A percentile compares a stretch with the other conserved stretches of the same genome.
Evolutionary conservation across 768 basidiomycete species (phyloP).

Genomic region (Imleria badia): DNA sequence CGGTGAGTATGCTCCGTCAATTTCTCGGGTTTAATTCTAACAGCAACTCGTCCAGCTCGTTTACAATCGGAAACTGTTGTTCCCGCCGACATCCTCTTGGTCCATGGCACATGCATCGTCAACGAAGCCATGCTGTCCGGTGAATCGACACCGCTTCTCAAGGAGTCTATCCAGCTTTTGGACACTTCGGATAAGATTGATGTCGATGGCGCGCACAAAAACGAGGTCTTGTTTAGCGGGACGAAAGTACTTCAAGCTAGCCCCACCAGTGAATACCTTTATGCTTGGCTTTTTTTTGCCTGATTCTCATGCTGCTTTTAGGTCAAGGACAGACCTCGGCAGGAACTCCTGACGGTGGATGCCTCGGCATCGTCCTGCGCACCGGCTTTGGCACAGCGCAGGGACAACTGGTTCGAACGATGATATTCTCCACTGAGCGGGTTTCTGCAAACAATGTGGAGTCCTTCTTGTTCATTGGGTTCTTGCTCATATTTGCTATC

Average conservation of each 20-base stretch:
- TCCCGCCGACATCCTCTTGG: conserved; percentile 90
- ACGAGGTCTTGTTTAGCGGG: conserved; percentile 88
- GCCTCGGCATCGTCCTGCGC: conserved; percentile 87
- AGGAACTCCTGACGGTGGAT: conserved; percentile 87
- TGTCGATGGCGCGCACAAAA: conserved; percentile 84
- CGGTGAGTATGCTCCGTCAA: conserved; percentile 45
- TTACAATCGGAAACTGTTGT: conserved; percentile 80
- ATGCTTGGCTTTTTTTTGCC: background rate
- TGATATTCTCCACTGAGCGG: conserved; percentile 98
- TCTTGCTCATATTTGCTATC: conserved; percentile 95
- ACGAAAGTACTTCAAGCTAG: conserved; percentile 94
- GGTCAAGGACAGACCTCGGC: conserved; percentile 39
- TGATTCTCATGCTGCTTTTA: conserved; percentile 3
- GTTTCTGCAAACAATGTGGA: conserved; percentile 96
- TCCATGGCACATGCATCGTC: conserved; percentile 92
- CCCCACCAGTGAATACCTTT: conserved; percentile 35
- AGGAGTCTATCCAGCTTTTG: conserved; percentile 89
- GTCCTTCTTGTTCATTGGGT: conserved; percentile 96
- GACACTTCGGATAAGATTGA: conserved; percentile 75
- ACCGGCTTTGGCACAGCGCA: conserved; percentile 98
- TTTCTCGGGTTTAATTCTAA: background rate
- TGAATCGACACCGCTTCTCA: conserved; percentile 94
- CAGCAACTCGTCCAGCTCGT: conserved; percentile 43
- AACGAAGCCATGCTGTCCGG: conserved; percentile 99
- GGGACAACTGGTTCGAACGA: conserved; percentile 95